Evolutionary conservation across 768 basidiomycete species (phyloP).

Genomic region (Tricholoma hemisulphureum): DNA sequence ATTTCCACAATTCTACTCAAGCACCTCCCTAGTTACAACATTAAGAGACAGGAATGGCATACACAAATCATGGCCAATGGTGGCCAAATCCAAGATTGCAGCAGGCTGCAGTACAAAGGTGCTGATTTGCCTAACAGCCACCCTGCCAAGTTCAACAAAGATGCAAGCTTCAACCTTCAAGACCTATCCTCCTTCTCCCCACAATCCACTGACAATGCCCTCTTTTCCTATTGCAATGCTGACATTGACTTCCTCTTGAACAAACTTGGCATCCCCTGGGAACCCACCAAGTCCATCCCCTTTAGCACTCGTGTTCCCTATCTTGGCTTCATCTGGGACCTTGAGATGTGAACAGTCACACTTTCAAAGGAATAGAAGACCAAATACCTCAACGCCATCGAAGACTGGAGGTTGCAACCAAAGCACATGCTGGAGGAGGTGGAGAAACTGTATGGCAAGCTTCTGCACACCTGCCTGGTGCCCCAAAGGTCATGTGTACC

Average conservation of each 20-base stretch:
- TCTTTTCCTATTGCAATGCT: slow-evolving; percentile 16
- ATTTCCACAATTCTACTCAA: slow-evolving; percentile 18
- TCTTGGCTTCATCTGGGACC: slow-evolving; percentile 29
- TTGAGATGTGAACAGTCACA: slow-evolving; percentile 11
- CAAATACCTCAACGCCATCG: slow-evolving; percentile 18
- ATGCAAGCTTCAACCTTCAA: background rate
- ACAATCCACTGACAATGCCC: slow-evolving; percentile 7
- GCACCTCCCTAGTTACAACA: slow-evolving; percentile 23
- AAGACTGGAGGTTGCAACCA: background rate
- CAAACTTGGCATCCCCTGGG: slow-evolving; percentile 28
- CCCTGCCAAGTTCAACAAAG: background rate
- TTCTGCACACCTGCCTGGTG: slow-evolving; percentile 2
- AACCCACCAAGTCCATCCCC: slow-evolving; percentile 17
- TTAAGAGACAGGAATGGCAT: background rate
- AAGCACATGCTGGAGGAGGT: background rate
- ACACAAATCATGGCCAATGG: slow-evolving; percentile 1
- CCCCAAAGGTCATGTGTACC: background rate
- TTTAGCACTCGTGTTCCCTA: no score
- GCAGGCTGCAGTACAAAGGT: slow-evolving; percentile 22
- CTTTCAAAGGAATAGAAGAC: slow-evolving; percentile 11
- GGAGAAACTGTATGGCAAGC: slow-evolving; percentile 8
- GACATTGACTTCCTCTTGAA: slow-evolving; percentile 38
- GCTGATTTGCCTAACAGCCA: background rate
- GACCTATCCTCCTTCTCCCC: slow-evolving; percentile 24
- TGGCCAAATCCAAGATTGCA: background rate